These are phyloP conservation scores for Hypocreales sp. DNA, from an alignment of 2,329 filamentous ascomycete species.

Conservation along the genomic window DNA sequence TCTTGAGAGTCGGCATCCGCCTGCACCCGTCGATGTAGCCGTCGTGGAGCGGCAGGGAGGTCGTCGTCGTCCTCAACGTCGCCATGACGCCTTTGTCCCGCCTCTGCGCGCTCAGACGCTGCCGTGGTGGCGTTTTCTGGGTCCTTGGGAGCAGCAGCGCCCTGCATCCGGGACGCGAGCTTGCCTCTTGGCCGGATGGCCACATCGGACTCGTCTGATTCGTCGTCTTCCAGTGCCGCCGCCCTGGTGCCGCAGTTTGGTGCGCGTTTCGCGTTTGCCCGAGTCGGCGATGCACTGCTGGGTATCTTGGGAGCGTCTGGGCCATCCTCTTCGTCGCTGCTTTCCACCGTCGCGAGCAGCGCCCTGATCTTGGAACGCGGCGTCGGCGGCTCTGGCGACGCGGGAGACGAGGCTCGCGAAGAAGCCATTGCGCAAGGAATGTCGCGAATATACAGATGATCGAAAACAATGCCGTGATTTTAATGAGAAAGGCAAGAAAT, in stretches of 20 bases:
- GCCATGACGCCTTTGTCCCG: too few relatives aligned
- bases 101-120: too few relatives aligned
- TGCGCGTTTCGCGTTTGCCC: too few relatives aligned
- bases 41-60: slow-evolving; percentile 23
- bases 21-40: slow-evolving; percentile 19
- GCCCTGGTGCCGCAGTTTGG: too few relatives aligned
- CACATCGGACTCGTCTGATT: slow-evolving; percentile 26
- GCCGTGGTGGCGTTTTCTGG: too few relatives aligned
- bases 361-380: slow-evolving; percentile 40
- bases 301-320: slow-evolving; percentile 3
- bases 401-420: slow-evolving; percentile 30
- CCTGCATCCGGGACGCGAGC: slow-evolving; percentile 49
- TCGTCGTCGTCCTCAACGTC: slow-evolving; percentile 25
- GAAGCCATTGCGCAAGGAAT: too few relatives aligned
- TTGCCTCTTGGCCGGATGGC: slow-evolving; percentile 40
- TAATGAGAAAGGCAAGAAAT: too few relatives aligned
- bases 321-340: slow-evolving; percentile 30
- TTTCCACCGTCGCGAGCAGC: slow-evolving; percentile 33
- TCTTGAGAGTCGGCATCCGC: slow-evolving; percentile 15
- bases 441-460: too few relatives aligned
- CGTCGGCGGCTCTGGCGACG: slow-evolving; percentile 27
- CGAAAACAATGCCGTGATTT: too few relatives aligned
- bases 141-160: slow-evolving; percentile 7
- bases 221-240: too few relatives aligned
- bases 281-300: too few relatives aligned